phyloP scores from a whole-genome alignment of 192 early-diverging fungal genomes.

The Coemansia biformis region DNA sequence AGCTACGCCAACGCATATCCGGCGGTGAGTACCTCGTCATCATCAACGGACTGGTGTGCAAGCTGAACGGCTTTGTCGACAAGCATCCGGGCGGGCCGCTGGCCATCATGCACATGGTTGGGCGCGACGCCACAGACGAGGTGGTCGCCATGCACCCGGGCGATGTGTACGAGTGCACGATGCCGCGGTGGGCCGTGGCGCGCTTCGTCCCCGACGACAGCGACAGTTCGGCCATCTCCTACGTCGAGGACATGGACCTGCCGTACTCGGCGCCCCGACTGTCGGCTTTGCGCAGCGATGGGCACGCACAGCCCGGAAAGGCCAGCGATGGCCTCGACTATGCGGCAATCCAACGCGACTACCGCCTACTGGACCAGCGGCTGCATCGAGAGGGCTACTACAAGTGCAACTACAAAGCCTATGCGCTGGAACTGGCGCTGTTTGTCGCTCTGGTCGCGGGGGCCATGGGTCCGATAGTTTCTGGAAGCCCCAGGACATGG shows the following conservation, averaged over 20 bases:
- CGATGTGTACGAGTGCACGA: constrained; percentile 64
- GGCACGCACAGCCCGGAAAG: constrained; percentile 13
- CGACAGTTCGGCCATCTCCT: constrained; percentile 14
- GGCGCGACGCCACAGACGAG: constrained; percentile 89
- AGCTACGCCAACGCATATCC: constrained; percentile 37
- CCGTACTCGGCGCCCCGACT: constrained; percentile 31
- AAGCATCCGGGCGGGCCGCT: constrained; percentile 90
- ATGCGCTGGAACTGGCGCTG: constrained; percentile 44
- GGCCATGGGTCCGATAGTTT: constrained; percentile 31
- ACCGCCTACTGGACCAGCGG: constrained; percentile 61
- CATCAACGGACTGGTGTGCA: constrained; percentile 82
- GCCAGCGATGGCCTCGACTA: constrained; percentile 33
- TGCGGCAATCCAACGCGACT: constrained; percentile 52
- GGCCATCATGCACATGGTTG: constrained; percentile 81
- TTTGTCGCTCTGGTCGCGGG: constrained; percentile 30
- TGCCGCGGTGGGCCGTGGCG: constrained; percentile 73
- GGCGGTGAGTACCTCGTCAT: constrained; percentile 77
- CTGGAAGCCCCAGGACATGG: constrained; percentile 21
- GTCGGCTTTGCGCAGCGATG: constrained; percentile 4
- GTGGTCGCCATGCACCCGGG: constrained; percentile 80
- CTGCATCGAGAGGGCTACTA: constrained; percentile 64
- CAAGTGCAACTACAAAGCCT: constrained; percentile 56
- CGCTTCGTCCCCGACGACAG: constrained; percentile 25
- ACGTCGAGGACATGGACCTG: constrained; percentile 44
- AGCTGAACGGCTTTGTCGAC: constrained; percentile 72